phyloP scores from a whole-genome alignment of 1,284 basidiomycete species.

The Chalciporus piperatoides region DNA sequence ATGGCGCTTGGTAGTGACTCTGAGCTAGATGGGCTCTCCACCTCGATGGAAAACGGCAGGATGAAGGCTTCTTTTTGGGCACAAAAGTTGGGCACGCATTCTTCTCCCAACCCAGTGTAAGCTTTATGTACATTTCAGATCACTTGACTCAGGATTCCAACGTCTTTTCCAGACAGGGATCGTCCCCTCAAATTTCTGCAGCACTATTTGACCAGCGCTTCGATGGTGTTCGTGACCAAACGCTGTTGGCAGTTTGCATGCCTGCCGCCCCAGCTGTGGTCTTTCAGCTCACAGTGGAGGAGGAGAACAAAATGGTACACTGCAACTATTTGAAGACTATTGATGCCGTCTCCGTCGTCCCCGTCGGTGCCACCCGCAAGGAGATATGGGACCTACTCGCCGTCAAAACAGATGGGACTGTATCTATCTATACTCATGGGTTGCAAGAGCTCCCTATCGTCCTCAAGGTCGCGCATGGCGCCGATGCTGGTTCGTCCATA shows the following conservation, averaged over 20 bases:
- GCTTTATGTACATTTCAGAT: constrained; percentile 26
- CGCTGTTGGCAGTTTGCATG: constrained; percentile 57
- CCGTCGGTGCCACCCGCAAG: constrained; percentile 60
- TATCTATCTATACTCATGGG: constrained; percentile 62
- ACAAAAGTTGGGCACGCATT: constrained; percentile 51
- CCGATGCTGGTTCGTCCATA: constrained; percentile 22
- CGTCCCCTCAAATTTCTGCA: constrained; percentile 42
- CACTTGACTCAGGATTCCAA: constrained; percentile 5
- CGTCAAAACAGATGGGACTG: constrained; percentile 48
- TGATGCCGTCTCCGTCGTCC: constrained; percentile 49
- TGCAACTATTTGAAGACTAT: constrained; percentile 40
- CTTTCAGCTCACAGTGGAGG: constrained; percentile 43
- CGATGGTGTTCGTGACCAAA: constrained; percentile 48
- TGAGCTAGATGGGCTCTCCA: constrained; percentile 39
- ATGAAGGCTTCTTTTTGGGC: constrained; percentile 71
- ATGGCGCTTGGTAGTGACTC: constrained; percentile 51
- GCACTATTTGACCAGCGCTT: constrained; percentile 65
- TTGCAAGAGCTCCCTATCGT: constrained; percentile 44
- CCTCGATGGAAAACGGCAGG: constrained; percentile 51
- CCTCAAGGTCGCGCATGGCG: constrained; percentile 26
- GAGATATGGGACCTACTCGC: constrained; percentile 67
- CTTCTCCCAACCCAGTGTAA: constrained; percentile 51
- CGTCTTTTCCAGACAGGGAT: constrained; percentile 15
- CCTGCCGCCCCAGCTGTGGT: constrained; percentile 47
- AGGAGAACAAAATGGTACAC: constrained; percentile 37